phyloP scores from a whole-genome alignment of 2,329 filamentous ascomycete genomes.

The Phyllosticta citrichinensis region DNA sequence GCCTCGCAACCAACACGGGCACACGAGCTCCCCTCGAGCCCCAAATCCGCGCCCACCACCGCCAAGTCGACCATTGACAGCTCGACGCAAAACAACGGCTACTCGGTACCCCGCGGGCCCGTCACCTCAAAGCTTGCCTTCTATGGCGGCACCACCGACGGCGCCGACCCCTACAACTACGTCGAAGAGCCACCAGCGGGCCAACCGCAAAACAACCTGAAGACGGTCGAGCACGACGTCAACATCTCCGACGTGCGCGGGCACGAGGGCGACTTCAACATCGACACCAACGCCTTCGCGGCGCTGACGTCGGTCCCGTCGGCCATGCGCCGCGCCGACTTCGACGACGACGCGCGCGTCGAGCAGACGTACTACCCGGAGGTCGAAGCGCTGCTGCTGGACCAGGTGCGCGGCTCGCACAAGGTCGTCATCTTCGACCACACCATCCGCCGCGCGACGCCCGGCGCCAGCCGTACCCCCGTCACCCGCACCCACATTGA shows the following conservation, averaged over 20 bases:
- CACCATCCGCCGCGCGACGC: constrained; percentile 63
- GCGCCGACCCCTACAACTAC: constrained; percentile 53
- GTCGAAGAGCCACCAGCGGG: constrained; percentile 55
- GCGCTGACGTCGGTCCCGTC: constrained; percentile 50
- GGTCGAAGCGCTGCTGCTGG: constrained; percentile 60
- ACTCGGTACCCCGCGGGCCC: constrained; percentile 46
- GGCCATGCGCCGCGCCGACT: constrained; percentile 40
- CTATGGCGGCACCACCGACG: constrained; percentile 52
- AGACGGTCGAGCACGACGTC: constrained; percentile 38
- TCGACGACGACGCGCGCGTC: constrained; percentile 61
- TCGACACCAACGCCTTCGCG: constrained; percentile 69
- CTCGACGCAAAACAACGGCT: constrained; percentile 16
- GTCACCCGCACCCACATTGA: constrained; percentile 73
- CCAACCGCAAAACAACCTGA: constrained; percentile 56
- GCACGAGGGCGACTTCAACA: constrained; percentile 52
- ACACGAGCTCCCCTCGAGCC: constrained; percentile 26
- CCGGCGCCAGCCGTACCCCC: constrained; percentile 53
- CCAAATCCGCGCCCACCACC: constrained; percentile 16
- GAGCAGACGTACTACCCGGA: constrained; percentile 72
- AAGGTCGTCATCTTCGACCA: constrained; percentile 75
- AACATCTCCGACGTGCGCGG: constrained; percentile 64
- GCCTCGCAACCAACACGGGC: constrained; percentile 32
- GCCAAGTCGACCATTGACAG: constrained; percentile 20
- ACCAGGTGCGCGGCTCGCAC: constrained; percentile 54
- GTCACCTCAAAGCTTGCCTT: constrained; percentile 56